Evolutionary conservation across 176 grass and related monocot species (phyloP), one percentile per base, ranked within the genome.

Genomic region (Olyra latifolia): DNA sequence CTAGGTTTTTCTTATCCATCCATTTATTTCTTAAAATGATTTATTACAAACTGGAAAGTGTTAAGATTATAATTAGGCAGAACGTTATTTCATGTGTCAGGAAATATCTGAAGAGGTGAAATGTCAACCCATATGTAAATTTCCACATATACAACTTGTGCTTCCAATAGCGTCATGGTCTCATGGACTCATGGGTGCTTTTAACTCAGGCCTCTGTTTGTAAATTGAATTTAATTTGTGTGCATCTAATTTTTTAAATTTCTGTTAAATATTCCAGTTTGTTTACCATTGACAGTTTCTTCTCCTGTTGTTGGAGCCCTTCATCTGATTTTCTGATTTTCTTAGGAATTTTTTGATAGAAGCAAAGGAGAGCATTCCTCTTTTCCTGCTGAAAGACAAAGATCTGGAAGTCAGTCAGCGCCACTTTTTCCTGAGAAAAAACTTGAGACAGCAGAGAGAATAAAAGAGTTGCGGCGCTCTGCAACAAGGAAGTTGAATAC

Each of bases 391-490:
- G 82, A 83, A 82, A 47, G 42, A 58, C 77, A 83, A 44, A 89
- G 70, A 84, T 70, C 72, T 59, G 75, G 84, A 48, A 99, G 96
- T 72, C 84, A 93, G 66, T 99, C 96, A 24, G 92, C 87, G 49
- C 96, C 96, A 43, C 84, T 99, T 74, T 87, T 93, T 49, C 67
- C 84, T 12, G 89, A 95, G 57, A 95, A 95, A 62, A 95, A 88
- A 58, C 62, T 89, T 3, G 91, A 93, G 14, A 59, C 88, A 47
- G 90, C 80, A 72, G 90, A 98, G 19, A 81, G 82, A 59, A 79
- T 91, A 86, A 95, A 91, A 67, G 88, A 80, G 49, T 43, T 95
- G 49, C 76, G 76, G 62, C 88, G 84, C 64, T 94, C 92, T 75
- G 81, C 80, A 46, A 91, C 92, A 29, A 95, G 80, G 80, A 99